Evolutionary conservation across 2,329 filamentous ascomycete genomes (phyloP), one percentile per base, ranked within the genome.

Genomic region (Diaporthe destruens): DNA sequence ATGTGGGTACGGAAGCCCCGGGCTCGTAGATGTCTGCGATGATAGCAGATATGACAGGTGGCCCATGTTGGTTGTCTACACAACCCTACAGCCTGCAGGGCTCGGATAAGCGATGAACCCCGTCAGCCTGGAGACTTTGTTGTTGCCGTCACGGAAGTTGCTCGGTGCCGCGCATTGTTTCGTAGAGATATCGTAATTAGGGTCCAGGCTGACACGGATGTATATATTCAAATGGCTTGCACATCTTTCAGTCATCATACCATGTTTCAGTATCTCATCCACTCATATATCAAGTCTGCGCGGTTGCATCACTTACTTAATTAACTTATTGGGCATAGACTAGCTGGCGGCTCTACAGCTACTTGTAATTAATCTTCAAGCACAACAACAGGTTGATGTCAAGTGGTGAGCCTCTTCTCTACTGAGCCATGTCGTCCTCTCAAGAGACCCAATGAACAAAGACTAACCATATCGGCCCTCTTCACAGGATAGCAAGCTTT

Each of bases 321-420:
- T 65, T 36, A 11, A 36, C 12, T 7, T 7, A 34, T n/a, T 51
- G 18, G 8, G 34, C 6, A 34, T 36, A 18, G 32, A 23, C 25
- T 63, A 20, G 44, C 4, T 63, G 29, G 44, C 4, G 44, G 12
- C 39, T 36, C 20, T 1, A 65, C 25, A n/a, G 29, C 25, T 6
- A 34, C 25, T 34, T 51, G 42, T 49, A 25, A 16, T 9, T 18
- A 36, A 49, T 49, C 20, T 34, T 49, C 20, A 6, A 23, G 0
- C 11, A 7, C 23, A 49, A n/a, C 2, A 49, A 3, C 25, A 34
- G 42, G 29, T 36, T 65, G 44, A 36, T 36, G 59, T 14, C 25
- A 65, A 65, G 18, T 18, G 29, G 59, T 65, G 29, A 65, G 59
- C 44, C 59, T 51, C n/a, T n/a, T n/a, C n/a, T n/a, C n/a, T 34